These are phyloP conservation scores for Chrysoporthe puriensis DNA, from an alignment of 2,329 filamentous ascomycete species.

Conservation along the genomic window DNA sequence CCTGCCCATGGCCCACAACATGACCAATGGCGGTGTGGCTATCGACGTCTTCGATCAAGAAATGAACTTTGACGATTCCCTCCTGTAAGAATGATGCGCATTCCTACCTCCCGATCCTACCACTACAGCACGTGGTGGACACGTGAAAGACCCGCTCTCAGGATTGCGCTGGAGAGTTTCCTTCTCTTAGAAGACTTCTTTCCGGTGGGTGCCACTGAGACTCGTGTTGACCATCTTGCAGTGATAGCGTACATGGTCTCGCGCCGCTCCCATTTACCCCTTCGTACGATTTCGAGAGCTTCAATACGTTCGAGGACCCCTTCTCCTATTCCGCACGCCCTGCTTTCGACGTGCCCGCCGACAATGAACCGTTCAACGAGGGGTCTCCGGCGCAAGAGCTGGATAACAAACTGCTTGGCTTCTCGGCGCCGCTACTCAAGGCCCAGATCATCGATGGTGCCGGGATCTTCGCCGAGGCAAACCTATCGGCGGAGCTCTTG, in stretches of 20 bases:
- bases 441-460: constrained; percentile 67
- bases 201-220: neutral
- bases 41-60: constrained; percentile 59
- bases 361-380: constrained; percentile 39
- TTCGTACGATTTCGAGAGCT: constrained; percentile 63
- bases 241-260: constrained; percentile 49
- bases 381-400: constrained; percentile 57
- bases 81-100: constrained; percentile 50
- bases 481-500: constrained; percentile 75
- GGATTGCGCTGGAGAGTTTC: neutral
- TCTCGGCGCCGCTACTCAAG: constrained; percentile 66
- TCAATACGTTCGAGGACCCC: constrained; percentile 67
- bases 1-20: constrained; percentile 19
- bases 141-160: constrained; percentile 1
- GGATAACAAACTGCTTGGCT: constrained; percentile 75
- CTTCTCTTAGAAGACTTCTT: neutral
- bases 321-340: constrained; percentile 60
- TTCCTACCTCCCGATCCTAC: neutral
- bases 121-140: neutral
- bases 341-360: constrained; percentile 47
- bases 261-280: constrained; percentile 57
- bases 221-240: constrained; percentile 31
- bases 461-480: constrained; percentile 65
- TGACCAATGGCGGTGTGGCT: constrained; percentile 21
- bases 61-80: constrained; percentile 58